These are phyloP conservation scores for Iris pallida DNA, from an alignment of 116 monocot genomes.

Conservation along the genomic window DNA sequence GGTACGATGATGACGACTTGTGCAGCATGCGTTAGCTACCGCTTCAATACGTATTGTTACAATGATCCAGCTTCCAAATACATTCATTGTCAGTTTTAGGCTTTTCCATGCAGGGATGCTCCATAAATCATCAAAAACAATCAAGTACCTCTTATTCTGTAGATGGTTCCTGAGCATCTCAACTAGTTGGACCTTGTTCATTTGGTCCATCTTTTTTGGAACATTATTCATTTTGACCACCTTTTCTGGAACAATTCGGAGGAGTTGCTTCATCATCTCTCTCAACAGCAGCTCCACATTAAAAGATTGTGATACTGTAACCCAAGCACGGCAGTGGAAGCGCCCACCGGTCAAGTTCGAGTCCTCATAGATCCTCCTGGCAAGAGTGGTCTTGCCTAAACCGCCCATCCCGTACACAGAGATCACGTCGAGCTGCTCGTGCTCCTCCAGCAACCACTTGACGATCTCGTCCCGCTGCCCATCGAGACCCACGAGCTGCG, in stretches of 20 bases:
- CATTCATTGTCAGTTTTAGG: too few relatives aligned
- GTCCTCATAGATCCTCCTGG: neutral
- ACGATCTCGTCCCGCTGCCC: neutral
- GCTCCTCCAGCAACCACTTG: neutral
- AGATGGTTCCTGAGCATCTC: neutral
- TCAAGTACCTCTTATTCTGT: constrained; percentile 1
- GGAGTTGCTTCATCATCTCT: neutral
- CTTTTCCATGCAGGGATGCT: neutral
- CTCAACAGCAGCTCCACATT: neutral
- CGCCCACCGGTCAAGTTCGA: too few relatives aligned
- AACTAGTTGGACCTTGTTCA: neutral
- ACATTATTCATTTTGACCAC: too few relatives aligned
- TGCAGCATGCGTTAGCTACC: too few relatives aligned
- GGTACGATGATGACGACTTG: neutral
- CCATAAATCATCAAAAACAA: neutral
- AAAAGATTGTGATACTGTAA: neutral
- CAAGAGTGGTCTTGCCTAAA: constrained; percentile 16
- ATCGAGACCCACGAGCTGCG: constrained; percentile 5
- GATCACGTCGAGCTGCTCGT: neutral
- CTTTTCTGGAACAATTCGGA: too few relatives aligned
- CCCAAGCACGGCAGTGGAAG: constrained; percentile 13
- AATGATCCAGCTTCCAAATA: too few relatives aligned
- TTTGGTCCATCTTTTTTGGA: neutral
- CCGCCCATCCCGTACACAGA: constrained; percentile 8
- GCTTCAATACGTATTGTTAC: too few relatives aligned